Conservation (phyloP, 2,329 filamentous ascomycete species). For the Exophiala mesophila region DNA sequence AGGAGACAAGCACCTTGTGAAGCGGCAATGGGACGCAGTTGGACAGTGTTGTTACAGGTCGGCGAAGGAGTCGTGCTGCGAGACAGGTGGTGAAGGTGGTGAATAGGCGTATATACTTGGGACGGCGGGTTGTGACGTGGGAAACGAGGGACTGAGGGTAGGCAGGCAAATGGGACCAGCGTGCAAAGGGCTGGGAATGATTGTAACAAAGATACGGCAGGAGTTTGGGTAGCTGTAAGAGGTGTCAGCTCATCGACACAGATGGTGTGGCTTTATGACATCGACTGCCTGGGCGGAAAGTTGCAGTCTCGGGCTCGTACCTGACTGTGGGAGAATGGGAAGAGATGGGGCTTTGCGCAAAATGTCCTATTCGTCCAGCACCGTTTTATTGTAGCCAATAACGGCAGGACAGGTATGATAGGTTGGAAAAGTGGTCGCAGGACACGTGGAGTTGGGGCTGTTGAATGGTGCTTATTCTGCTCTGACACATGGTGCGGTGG, state of each 20-base stretch:
- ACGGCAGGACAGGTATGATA: slow-evolving; percentile 18
- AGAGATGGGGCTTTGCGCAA: slow-evolving; percentile 11
- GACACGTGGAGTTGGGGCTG: slow-evolving; percentile 25
- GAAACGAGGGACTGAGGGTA: slow-evolving; percentile 12
- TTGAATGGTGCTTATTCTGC: slow-evolving; percentile 15
- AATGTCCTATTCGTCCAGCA: slow-evolving; percentile 26
- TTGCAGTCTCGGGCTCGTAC: slow-evolving; percentile 8
- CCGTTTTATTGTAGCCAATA: slow-evolving; percentile 24
- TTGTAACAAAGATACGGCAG: too few relatives aligned
- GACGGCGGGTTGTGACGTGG: slow-evolving; percentile 21
- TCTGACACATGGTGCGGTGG: slow-evolving; percentile 24
- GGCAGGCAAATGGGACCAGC: too few relatives aligned
- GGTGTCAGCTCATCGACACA: slow-evolving; percentile 16
- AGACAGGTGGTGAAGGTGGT: not conserved
- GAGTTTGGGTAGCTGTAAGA: slow-evolving; percentile 19
- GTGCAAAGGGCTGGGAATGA: too few relatives aligned
- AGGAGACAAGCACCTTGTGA: too few relatives aligned
- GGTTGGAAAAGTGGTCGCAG: slow-evolving; percentile 24
- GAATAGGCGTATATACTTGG: not conserved
- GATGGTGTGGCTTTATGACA: slow-evolving; percentile 14
- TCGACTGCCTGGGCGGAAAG: slow-evolving; percentile 8
- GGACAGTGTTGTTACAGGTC: slow-evolving; percentile 20
- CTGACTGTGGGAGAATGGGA: slow-evolving; percentile 12
- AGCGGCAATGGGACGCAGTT: too few relatives aligned
- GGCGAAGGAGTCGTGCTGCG: not conserved